phyloP scores from a whole-genome alignment of 441 rosid species.

The Rhodomyrtus psidioides region DNA sequence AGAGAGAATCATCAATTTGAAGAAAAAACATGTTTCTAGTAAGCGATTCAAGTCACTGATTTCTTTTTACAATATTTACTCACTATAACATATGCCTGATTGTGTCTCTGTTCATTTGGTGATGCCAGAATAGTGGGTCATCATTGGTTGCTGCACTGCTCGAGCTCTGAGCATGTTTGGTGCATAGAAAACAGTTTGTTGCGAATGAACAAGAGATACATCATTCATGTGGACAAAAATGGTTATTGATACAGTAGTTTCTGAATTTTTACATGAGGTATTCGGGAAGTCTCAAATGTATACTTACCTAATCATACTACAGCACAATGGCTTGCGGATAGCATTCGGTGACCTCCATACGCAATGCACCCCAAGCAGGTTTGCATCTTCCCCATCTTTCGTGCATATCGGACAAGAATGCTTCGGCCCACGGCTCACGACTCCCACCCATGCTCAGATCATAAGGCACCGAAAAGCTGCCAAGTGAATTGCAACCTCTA shows the following conservation, averaged over 20 bases:
- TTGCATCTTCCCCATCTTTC: slow-evolving; percentile 57
- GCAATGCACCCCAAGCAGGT: slow-evolving; percentile 53
- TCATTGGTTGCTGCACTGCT: background rate
- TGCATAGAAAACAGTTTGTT: background rate
- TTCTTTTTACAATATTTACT: background rate
- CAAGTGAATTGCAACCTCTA: background rate
- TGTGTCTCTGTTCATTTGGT: background rate
- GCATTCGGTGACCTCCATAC: slow-evolving; percentile 74
- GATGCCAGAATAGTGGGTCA: background rate
- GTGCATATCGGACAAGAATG: slow-evolving; percentile 41
- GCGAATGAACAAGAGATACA: background rate
- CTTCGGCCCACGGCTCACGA: slow-evolving; percentile 72
- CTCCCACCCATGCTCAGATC: slow-evolving; percentile 82
- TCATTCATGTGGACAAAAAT: background rate
- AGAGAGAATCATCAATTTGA: background rate
- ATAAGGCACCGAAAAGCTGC: slow-evolving; percentile 86
- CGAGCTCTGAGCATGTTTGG: background rate
- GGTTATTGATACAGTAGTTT: background rate
- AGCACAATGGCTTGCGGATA: slow-evolving; percentile 82
- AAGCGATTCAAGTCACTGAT: background rate
- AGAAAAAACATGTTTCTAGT: background rate
- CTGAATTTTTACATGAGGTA: background rate
- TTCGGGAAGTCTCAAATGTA: background rate
- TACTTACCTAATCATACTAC: slow-evolving; percentile 7
- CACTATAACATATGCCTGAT: background rate